Percentiles rank a stretch among this genome's conserved stretches.
These are phyloP conservation scores for Lepidium didymum DNA, from an alignment of 345 rosid genomes.

Conservation along the genomic window DNA sequence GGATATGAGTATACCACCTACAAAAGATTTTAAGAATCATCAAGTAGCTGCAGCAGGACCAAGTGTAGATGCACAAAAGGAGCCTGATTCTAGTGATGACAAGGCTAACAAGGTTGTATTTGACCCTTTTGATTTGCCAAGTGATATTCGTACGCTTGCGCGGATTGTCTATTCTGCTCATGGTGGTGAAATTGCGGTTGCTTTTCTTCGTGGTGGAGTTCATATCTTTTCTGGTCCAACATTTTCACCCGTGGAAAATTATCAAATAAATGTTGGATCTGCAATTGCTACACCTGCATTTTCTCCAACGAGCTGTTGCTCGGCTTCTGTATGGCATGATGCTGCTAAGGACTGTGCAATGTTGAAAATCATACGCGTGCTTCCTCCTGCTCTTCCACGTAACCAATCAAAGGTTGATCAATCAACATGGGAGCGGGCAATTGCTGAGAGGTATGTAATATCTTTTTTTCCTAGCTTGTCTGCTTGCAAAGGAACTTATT, in stretches of 20 bases:
- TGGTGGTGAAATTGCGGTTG: slow-evolving; percentile 96
- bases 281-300: slow-evolving; percentile 98
- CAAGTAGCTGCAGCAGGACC: slow-evolving; percentile 50
- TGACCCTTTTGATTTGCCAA: slow-evolving; percentile 98
- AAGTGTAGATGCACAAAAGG: slow-evolving; percentile 44
- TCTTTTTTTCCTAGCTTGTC: not conserved
- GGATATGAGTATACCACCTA: slow-evolving; percentile 88
- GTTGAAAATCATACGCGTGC: slow-evolving; percentile 88
- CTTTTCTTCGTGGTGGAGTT: slow-evolving; percentile 93
- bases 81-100: slow-evolving; percentile 46
- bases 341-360: slow-evolving; percentile 70
- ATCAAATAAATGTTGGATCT: slow-evolving; percentile 93
- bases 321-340: slow-evolving; percentile 98
- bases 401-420: slow-evolving; percentile 71
- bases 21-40: slow-evolving; percentile 66
- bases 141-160: slow-evolving; percentile 91
- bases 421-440: slow-evolving; percentile 93
- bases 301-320: slow-evolving; percentile 98
- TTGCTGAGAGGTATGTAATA: slow-evolving; percentile 87
- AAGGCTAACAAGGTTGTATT: slow-evolving; percentile 65
- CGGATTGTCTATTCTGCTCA: slow-evolving; percentile 97
- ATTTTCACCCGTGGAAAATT: slow-evolving; percentile 80
- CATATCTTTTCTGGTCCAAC: slow-evolving; percentile 97
- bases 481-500: not conserved
- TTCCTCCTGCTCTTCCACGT: slow-evolving; percentile 86